A percentile compares a stretch with the other conserved stretches of the same genome.
Conservation (phyloP, 225 moss, liverwort and hornwort genomes). For the Antitrichia curtipendula region DNA sequence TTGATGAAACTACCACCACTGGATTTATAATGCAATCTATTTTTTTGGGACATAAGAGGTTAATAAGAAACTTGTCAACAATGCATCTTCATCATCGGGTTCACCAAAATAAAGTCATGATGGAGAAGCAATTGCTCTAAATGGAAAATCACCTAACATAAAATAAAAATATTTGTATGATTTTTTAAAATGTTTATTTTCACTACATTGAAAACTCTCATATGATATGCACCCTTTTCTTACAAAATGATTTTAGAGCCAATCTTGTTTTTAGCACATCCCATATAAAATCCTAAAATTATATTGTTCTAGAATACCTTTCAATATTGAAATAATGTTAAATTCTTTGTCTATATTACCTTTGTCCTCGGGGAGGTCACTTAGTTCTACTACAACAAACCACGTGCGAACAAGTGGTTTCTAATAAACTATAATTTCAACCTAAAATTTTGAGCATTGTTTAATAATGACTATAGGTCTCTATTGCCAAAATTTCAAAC, state of each 20-base stretch:
- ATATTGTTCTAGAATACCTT: rapidly evolving
- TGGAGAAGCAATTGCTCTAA: neutral
- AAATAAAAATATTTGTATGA: neutral
- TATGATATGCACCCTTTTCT: rapidly evolving
- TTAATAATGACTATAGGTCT: too few species aligned
- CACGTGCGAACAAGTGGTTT: too few species aligned
- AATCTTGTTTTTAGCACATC: rapidly evolving
- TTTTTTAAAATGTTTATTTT: neutral
- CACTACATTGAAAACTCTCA: rapidly evolving
- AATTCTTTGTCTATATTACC: neutral
- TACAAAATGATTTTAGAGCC: too few species aligned
- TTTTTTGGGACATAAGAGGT: too few species aligned
- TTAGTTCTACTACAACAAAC: too few species aligned
- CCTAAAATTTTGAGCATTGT: too few species aligned
- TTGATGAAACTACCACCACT: too few species aligned
- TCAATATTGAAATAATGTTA: neutral
- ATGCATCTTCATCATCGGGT: neutral
- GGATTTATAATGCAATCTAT: too few species aligned
- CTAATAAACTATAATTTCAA: too few species aligned
- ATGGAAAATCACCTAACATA: too few species aligned
- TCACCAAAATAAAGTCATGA: neutral
- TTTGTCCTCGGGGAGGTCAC: too few species aligned
- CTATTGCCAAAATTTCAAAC: too few species aligned
- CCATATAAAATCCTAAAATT: neutral
- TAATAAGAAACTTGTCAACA: neutral